Evolutionary conservation across 345 rosid genomes (phyloP), one percentile per base, ranked within the genome.

Genomic region (Salix purpurea): DNA sequence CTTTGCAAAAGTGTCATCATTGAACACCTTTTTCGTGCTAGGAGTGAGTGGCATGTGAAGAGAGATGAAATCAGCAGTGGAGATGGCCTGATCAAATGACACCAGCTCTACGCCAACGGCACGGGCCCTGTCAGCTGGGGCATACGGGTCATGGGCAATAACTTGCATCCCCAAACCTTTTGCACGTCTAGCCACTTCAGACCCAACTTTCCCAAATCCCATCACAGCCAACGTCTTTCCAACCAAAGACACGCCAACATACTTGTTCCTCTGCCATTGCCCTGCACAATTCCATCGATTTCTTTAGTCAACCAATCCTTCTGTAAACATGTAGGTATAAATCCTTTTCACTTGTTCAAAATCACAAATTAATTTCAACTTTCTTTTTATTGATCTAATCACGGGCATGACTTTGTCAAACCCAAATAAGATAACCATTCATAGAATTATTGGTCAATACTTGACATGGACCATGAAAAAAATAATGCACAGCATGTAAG

Each of bases 201-300:
- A 83, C 3, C 98, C 98, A 1, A 93, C 98, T 85, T 93, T 93
- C 2, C 98, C 98, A 67, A 91, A 93, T 6, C 98, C 98, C 91
- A 93, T 89, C 24, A 93, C 84, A 16, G 98, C 97, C 32, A 93
- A 28, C 7, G 97, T 93, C 82, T 91, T 91, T 26, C 94, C 94
- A 34, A 91, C 97, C 24, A 93, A 40, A 0, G 98, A 93, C 28
- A 90, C 97, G 0, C 98, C 97, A 0, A 93, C 93, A 46, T 90
- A 91, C 86, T 88, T 93, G 92, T 61, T 91, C 76, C 98, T 84
- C 75, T 80, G 78, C 98, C 98, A 93, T 89, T 90, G 82, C 66
- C 97, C 98, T 93, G 84, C 42, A 7, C 54, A 83, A 71, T 36
- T 66, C 44, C 69, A 36, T 34, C 19, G 0, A 34, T 37, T 66